Evolutionary conservation across 139 green algal species (phyloP), one percentile per base, ranked within the genome.

Genomic region (Pleodorina starrii): DNA sequence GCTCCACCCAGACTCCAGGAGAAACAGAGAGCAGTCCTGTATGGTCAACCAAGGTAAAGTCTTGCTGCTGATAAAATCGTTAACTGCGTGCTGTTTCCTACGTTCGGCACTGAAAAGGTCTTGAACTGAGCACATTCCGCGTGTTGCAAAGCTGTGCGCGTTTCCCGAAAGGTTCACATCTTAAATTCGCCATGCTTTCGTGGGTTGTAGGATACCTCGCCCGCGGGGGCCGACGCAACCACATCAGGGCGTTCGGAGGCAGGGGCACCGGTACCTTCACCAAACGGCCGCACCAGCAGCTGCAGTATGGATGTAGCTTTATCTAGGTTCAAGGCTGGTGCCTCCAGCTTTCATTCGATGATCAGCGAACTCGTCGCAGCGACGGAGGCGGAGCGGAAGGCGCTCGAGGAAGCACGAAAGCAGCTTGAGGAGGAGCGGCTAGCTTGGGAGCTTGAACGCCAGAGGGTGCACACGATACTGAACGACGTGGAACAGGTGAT

Each of bases 401-500:
- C 87, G 29, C 85, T 96, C 4, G 72, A 87, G 51, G 73, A 82
- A 43, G 68, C 38, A 9, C 59, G 75, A 50, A 57, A 68, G 42
- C n/a, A 91, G 68, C 85, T 96, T 51, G 91, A 92, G 50, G 81
- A 88, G 75, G 92, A 96, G 11, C 87, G 75, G 19, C 73, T 85
- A 19, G 77, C 81, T 0, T 95, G 95, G 83, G 82, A 93, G 36
- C 50, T 91, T 29, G 94, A 96, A 72, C 80, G 40, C 1, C 44
- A 86, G 12, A 85, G 91, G 12, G 91, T 96, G 73, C 92, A 69
- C 48, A 66, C 46, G 77, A 93, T 87, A 84, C 54, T 50, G 79
- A 95, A 66, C 79, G 94, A 77, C 44, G 50, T 59, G 42, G 50
- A 80, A 38, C 60, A 71, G 60, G 77, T 80, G 25, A 32, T n/a